Evolutionary conservation across 306 rosid genomes (phyloP).

Genomic region (Citrullus colocynthis): DNA sequence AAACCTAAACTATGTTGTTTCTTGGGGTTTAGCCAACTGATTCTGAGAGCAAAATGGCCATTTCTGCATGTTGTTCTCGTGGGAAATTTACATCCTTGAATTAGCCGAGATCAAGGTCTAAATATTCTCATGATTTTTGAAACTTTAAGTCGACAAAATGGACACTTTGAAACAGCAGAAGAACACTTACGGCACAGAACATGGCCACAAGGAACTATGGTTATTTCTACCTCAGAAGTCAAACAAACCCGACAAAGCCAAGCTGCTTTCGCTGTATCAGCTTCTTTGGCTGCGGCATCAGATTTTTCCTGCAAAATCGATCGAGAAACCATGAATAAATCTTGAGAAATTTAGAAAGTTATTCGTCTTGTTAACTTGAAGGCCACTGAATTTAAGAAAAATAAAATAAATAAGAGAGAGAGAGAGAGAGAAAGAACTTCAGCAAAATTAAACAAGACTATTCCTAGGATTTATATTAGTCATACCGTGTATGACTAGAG

Average conservation of each 20-base stretch:
- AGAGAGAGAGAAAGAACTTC: neutral
- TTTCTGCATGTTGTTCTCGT: neutral
- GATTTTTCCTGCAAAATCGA: constrained; percentile 55
- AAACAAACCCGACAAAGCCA: constrained; percentile 90
- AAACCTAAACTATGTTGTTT: neutral
- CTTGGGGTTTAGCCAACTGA: neutral
- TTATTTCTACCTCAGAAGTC: constrained; percentile 64
- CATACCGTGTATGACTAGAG: neutral
- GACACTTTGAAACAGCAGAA: constrained; percentile 81
- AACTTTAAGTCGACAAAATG: constrained; percentile 88
- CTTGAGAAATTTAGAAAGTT: neutral
- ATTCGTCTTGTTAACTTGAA: neutral
- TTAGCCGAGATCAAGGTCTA: constrained; percentile 41
- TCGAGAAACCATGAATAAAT: neutral
- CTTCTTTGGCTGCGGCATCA: constrained; percentile 72
- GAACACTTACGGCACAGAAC: constrained; percentile 90
- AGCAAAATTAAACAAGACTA: neutral
- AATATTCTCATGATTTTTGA: constrained; percentile 58
- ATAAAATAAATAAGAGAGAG: too few relatives aligned
- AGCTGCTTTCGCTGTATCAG: constrained; percentile 84
- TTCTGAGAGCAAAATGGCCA: neutral
- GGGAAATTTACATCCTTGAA: neutral
- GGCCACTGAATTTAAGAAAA: neutral
- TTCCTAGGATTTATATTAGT: neutral
- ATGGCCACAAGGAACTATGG: constrained; percentile 92